These are phyloP conservation scores for Coemansia sp. DNA, from an alignment of 192 early-diverging fungal species.

Conservation along the genomic window DNA sequence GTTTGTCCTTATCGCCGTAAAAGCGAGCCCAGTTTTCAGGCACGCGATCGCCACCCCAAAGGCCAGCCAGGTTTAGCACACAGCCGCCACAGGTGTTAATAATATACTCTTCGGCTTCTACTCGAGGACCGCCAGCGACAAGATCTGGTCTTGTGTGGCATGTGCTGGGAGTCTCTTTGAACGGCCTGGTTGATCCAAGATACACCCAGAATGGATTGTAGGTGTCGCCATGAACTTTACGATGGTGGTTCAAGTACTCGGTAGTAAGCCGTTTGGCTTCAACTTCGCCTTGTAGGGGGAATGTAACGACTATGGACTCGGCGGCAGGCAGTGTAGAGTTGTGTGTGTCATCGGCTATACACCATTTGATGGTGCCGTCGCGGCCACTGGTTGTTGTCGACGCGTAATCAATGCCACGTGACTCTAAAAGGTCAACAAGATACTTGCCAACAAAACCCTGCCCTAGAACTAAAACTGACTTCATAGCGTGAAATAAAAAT, in stretches of 20 bases:
- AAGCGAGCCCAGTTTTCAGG: constrained; percentile 41
- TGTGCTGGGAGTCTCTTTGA: constrained; percentile 43
- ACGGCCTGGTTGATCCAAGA: constrained; percentile 43
- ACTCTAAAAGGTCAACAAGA: constrained; percentile 16
- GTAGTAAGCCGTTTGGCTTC: constrained; percentile 13
- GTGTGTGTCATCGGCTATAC: constrained; percentile 2
- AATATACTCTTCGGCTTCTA: constrained; percentile 35
- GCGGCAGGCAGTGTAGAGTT: constrained; percentile 26
- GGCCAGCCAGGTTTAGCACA: constrained; percentile 47
- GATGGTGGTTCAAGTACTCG: constrained; percentile 14
- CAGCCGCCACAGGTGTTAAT: constrained; percentile 16
- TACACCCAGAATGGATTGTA: constrained; percentile 31
- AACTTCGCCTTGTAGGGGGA: constrained; percentile 30
- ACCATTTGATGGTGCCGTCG: constrained; percentile 39
- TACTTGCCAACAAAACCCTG: constrained; percentile 47
- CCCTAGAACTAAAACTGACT: constrained; percentile 38
- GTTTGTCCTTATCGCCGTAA: constrained; percentile 26
- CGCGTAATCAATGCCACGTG: neutral
- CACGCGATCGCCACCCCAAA: constrained; percentile 48
- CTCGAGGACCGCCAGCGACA: constrained; percentile 19
- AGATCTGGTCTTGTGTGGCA: constrained; percentile 26
- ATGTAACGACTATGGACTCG: constrained; percentile 30
- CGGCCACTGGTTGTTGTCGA: constrained; percentile 45
- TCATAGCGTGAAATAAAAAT: neutral
- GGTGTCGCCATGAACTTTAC: neutral